A percentile compares a stretch with the other conserved stretches of the same genome.
These are phyloP conservation scores for Orbilia oligospora DNA, from an alignment of 2,329 filamentous ascomycete species.

Conservation along the genomic window DNA sequence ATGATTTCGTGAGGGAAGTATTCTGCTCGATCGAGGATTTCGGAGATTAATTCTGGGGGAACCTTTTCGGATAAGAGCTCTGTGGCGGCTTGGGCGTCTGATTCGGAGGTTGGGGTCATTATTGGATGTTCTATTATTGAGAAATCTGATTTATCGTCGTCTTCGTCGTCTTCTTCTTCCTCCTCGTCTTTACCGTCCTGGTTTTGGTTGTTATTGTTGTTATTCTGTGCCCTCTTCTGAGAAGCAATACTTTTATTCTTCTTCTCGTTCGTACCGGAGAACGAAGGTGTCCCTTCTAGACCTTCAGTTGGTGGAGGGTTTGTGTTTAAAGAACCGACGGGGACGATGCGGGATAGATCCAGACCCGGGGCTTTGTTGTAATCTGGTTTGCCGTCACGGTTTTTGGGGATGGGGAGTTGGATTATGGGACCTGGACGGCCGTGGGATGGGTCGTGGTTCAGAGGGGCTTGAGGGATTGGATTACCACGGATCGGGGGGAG, in stretches of 20 bases:
- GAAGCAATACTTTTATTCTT: slow-evolving; percentile 1
- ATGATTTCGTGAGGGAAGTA: slow-evolving; percentile 37
- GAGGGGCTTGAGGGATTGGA: slow-evolving; percentile 41
- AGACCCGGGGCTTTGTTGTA: slow-evolving; percentile 28
- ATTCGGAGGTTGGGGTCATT: background rate
- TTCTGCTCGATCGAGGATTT: slow-evolving; percentile 47
- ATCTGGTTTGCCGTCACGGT: slow-evolving; percentile 44
- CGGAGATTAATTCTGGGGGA: slow-evolving; percentile 34
- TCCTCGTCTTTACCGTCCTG: slow-evolving; percentile 1
- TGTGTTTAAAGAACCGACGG: slow-evolving; percentile 9
- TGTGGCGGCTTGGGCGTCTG: slow-evolving; percentile 17
- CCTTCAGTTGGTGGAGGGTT: slow-evolving; percentile 15
- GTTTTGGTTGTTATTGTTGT: background rate
- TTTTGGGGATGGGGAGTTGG: slow-evolving; percentile 35
- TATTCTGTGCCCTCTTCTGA: background rate
- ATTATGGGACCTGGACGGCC: slow-evolving; percentile 45
- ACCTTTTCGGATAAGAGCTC: slow-evolving; percentile 5
- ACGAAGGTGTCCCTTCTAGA: background rate
- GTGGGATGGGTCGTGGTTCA: slow-evolving; percentile 27
- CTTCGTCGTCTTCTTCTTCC: slow-evolving; percentile 3
- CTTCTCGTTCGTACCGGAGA: slow-evolving; percentile 8
- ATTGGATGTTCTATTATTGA: background rate
- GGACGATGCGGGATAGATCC: slow-evolving; percentile 26
- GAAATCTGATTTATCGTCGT: background rate
- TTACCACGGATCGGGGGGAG: slow-evolving; percentile 8